Conservation (phyloP, 257 asterid genomes). For the Ocimum tenuiflorum region DNA sequence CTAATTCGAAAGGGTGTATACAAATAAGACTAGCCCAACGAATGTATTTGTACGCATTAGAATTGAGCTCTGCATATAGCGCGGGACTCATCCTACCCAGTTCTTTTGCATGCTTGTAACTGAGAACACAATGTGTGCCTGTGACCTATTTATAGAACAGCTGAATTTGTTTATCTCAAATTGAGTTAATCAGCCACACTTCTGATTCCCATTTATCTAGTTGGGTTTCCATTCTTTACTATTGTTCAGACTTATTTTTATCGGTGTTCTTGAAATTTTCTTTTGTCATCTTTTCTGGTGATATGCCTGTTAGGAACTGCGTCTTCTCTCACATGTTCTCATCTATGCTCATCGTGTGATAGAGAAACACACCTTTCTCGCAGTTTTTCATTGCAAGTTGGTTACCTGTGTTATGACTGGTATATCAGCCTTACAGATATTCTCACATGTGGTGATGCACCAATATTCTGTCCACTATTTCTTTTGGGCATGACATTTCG, state of each 20-base stretch:
- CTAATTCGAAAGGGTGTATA: background rate
- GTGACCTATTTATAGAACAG: background rate
- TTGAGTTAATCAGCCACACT: background rate
- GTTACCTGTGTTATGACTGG: background rate
- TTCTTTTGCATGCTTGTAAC: background rate
- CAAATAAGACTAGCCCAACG: background rate
- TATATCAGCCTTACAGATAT: background rate
- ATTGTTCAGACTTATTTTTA: background rate
- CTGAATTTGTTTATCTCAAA: constrained; percentile 2
- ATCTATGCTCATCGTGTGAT: background rate
- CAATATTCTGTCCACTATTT: background rate
- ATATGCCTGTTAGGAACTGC: background rate
- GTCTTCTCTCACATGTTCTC: background rate
- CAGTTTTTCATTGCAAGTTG: background rate
- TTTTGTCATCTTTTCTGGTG: background rate
- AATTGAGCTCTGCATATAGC: background rate
- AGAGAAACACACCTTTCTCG: background rate
- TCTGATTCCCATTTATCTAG: background rate
- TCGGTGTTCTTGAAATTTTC: background rate
- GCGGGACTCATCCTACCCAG: too few species aligned
- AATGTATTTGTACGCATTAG: background rate
- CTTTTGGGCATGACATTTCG: background rate
- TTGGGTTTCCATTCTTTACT: background rate
- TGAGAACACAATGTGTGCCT: background rate
- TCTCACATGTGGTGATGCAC: background rate